Percentiles rank a stretch among this genome's conserved stretches.
Conservation (phyloP, 2,329 filamentous ascomycete genomes). For the Colletotrichum shisoi region DNA sequence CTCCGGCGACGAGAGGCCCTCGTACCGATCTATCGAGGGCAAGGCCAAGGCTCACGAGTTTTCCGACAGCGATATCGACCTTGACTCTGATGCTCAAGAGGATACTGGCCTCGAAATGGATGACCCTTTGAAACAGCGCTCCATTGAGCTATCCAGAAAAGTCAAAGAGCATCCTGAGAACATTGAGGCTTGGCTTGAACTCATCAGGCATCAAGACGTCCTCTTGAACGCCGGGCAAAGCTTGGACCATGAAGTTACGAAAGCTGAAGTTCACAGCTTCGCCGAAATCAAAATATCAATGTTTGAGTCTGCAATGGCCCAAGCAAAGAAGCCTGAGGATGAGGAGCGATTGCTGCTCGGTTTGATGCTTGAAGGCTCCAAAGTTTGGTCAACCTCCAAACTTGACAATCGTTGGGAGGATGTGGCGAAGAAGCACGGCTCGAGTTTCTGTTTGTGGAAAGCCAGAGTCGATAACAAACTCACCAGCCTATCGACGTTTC, state of each 20-base stretch:
- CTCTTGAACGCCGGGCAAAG: slow-evolving; percentile 64
- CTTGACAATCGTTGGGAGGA: slow-evolving; percentile 41
- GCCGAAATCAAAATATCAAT: slow-evolving; percentile 82
- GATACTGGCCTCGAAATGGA: slow-evolving; percentile 48
- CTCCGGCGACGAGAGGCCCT: slow-evolving; percentile 57
- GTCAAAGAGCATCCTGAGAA: slow-evolving; percentile 73
- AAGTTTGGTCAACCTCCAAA: slow-evolving; percentile 66
- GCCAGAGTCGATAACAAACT: slow-evolving; percentile 77
- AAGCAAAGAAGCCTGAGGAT: slow-evolving; percentile 56
- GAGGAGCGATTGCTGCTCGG: slow-evolving; percentile 70
- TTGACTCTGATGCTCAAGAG: slow-evolving; percentile 56
- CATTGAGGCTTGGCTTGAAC: slow-evolving; percentile 75
- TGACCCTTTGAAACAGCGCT: slow-evolving; percentile 61
- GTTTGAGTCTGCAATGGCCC: slow-evolving; percentile 76
- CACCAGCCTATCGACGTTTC: slow-evolving; percentile 70
- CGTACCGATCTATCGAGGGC: slow-evolving; percentile 71
- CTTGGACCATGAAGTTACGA: slow-evolving; percentile 56
- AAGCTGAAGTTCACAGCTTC: slow-evolving; percentile 71
- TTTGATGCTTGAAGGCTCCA: slow-evolving; percentile 76
- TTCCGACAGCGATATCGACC: slow-evolving; percentile 60
- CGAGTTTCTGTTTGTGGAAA: slow-evolving; percentile 73
- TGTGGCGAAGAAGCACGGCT: slow-evolving; percentile 61
- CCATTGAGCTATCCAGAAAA: slow-evolving; percentile 67
- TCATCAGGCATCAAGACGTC: slow-evolving; percentile 80
- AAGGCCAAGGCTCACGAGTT: slow-evolving; percentile 62